Percentiles rank a stretch among this genome's conserved stretches.
Conservation (phyloP, 352 stramenopile species). For the Globisporangium nodosum region DNA sequence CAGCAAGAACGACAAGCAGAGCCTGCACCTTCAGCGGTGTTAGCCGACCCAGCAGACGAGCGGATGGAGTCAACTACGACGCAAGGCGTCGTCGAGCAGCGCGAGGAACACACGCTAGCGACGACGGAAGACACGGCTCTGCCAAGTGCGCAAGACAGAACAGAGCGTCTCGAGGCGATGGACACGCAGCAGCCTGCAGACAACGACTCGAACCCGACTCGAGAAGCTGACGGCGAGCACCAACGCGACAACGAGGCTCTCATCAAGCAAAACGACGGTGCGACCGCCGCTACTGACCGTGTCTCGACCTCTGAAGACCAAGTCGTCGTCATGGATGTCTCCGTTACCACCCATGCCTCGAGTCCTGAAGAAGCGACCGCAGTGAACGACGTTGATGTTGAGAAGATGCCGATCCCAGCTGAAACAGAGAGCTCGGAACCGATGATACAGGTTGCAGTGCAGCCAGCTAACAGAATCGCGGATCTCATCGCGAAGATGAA, state of each 20-base stretch:
- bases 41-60: neutral
- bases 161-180: neutral
- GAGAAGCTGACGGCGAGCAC: neutral
- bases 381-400: neutral
- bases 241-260: neutral
- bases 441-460: conserved; percentile 1
- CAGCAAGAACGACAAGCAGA: conserved; percentile 1
- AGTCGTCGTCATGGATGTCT: neutral
- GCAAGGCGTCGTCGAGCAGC: neutral
- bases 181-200: neutral
- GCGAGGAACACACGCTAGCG: neutral
- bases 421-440: neutral
- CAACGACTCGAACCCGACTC: neutral
- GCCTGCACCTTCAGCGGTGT: neutral
- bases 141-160: neutral
- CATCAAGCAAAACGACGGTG: neutral
- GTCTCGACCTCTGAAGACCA: neutral
- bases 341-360: no score
- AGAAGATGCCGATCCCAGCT: neutral
- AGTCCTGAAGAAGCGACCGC: no score
- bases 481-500: conserved; percentile 26
- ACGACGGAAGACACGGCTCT: neutral
- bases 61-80: neutral
- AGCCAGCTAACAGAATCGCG: conserved; percentile 13
- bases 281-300: neutral